These are phyloP conservation scores for Calophaca sinica DNA, from an alignment of 306 rosid genomes.

Conservation along the genomic window DNA sequence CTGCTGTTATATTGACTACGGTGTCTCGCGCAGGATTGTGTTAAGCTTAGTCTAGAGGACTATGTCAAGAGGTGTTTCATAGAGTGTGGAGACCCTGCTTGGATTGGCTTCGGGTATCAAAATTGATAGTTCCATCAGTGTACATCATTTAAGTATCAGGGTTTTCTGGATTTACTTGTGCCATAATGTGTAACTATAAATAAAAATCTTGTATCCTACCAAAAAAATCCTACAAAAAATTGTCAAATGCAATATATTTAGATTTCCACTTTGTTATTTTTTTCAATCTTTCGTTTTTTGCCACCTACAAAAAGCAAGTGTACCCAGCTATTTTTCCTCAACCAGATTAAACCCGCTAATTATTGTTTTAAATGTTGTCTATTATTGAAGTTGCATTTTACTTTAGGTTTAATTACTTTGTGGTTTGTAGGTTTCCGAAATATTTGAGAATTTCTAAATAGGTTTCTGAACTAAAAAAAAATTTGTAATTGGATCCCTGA, in stretches of 20 bases:
- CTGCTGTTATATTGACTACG: constrained; percentile 41
- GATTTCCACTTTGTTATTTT: neutral
- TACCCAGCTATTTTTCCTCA: neutral
- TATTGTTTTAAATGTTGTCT: too few relatives aligned
- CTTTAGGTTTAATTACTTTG: too few relatives aligned
- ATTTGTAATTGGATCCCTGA: too few relatives aligned
- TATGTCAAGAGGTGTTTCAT: constrained; percentile 41
- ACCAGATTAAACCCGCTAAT: too few relatives aligned
- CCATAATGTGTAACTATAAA: constrained; percentile 65
- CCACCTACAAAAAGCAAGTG: too few relatives aligned
- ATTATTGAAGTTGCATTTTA: too few relatives aligned
- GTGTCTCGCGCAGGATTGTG: constrained; percentile 47
- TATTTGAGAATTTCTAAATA: too few relatives aligned
- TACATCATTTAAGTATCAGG: constrained; percentile 57
- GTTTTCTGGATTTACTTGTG: constrained; percentile 61
- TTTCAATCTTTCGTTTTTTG: neutral
- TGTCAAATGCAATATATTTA: constrained; percentile 39
- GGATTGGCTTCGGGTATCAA: constrained; percentile 52
- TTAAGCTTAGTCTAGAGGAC: constrained; percentile 32
- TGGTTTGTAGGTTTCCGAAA: too few relatives aligned
- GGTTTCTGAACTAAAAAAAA: too few relatives aligned
- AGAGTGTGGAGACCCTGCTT: constrained; percentile 53
- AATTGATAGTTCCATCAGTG: constrained; percentile 51
- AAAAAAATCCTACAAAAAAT: constrained; percentile 39
- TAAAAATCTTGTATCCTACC: constrained; percentile 37